Percentiles rank a stretch among this genome's conserved stretches.
phyloP scores from a whole-genome alignment of 208 protist species.

The Vickermania spadyakhi region DNA sequence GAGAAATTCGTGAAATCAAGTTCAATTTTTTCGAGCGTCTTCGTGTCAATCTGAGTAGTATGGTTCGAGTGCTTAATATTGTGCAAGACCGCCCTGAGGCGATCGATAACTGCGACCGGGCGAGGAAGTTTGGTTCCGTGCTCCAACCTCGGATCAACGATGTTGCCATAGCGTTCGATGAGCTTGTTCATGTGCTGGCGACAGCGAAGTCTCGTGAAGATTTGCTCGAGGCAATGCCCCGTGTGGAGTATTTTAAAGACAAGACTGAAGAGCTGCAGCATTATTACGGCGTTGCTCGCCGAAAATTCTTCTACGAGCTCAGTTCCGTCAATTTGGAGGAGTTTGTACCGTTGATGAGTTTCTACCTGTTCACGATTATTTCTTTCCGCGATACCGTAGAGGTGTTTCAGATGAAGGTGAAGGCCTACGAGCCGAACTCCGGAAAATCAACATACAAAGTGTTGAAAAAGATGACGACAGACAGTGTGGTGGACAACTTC shows the following conservation, averaged over 20 bases:
- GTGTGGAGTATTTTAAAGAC: slow-evolving; percentile 39
- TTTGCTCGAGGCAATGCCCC: slow-evolving; percentile 21
- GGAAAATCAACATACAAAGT: slow-evolving; percentile 21
- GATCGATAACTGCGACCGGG: slow-evolving; percentile 65
- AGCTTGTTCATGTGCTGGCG: slow-evolving; percentile 46
- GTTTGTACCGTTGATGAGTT: slow-evolving; percentile 87
- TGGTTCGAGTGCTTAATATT: slow-evolving; percentile 75
- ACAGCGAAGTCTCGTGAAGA: slow-evolving; percentile 27
- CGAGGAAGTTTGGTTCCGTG: slow-evolving; percentile 45
- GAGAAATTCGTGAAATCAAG: slow-evolving; percentile 58
- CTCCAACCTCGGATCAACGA: slow-evolving; percentile 46
- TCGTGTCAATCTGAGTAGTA: slow-evolving; percentile 68
- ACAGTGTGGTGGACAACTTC: slow-evolving; percentile 54
- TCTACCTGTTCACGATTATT: slow-evolving; percentile 82
- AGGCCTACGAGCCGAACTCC: slow-evolving; percentile 19
- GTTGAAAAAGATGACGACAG: slow-evolving; percentile 23
- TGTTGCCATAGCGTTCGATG: slow-evolving; percentile 49
- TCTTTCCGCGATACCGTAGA: slow-evolving; percentile 69
- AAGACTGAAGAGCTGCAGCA: slow-evolving; percentile 44
- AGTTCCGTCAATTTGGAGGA: slow-evolving; percentile 58
- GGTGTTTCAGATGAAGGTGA: slow-evolving; percentile 44
- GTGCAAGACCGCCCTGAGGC: slow-evolving; percentile 54
- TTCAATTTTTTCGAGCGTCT: slow-evolving; percentile 50
- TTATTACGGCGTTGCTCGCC: slow-evolving; percentile 49
- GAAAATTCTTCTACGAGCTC: slow-evolving; percentile 74